phyloP scores from a whole-genome alignment of 805 yeast species.

The Clavispora fructus region DNA sequence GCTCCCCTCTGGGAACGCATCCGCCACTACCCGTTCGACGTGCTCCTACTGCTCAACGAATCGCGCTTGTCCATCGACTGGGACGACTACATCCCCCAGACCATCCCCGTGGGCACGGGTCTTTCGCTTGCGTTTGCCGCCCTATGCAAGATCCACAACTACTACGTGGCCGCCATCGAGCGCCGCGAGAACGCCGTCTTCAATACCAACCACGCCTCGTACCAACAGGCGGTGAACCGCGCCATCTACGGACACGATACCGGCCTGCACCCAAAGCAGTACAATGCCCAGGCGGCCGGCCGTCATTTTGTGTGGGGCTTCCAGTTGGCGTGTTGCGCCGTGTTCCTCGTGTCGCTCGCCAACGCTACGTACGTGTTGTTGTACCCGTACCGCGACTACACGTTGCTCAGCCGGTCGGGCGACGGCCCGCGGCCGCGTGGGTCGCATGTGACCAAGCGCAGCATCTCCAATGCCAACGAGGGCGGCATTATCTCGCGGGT shows the following conservation, averaged over 20 bases:
- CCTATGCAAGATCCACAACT: constrained; percentile 21
- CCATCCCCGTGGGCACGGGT: constrained; percentile 26
- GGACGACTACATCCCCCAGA: constrained; percentile 31
- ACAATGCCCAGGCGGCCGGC: neutral
- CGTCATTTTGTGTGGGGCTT: constrained; percentile 12
- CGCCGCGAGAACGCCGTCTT: constrained; percentile 30
- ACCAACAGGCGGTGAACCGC: constrained; percentile 23
- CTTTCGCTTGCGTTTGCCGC: constrained; percentile 17
- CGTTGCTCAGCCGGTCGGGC: constrained; percentile 24
- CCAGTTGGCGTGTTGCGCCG: constrained; percentile 2
- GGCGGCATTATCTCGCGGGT: constrained; percentile 8
- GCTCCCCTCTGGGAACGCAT: constrained; percentile 27
- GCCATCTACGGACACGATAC: constrained; percentile 8
- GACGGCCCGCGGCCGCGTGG: constrained; percentile 19
- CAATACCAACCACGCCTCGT: constrained; percentile 29
- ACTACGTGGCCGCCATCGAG: constrained; percentile 18
- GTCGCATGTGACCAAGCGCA: constrained; percentile 18
- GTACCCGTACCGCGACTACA: constrained; percentile 23
- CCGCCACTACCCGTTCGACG: constrained; percentile 33
- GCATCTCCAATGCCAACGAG: constrained; percentile 8
- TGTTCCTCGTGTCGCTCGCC: constrained; percentile 13
- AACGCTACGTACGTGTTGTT: constrained; percentile 13
- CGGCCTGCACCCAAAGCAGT: constrained; percentile 5
- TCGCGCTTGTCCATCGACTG: constrained; percentile 35
- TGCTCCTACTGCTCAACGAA: constrained; percentile 32